Conservation (phyloP, 2,329 filamentous ascomycete genomes). For the Keithomyces neogunnii region DNA sequence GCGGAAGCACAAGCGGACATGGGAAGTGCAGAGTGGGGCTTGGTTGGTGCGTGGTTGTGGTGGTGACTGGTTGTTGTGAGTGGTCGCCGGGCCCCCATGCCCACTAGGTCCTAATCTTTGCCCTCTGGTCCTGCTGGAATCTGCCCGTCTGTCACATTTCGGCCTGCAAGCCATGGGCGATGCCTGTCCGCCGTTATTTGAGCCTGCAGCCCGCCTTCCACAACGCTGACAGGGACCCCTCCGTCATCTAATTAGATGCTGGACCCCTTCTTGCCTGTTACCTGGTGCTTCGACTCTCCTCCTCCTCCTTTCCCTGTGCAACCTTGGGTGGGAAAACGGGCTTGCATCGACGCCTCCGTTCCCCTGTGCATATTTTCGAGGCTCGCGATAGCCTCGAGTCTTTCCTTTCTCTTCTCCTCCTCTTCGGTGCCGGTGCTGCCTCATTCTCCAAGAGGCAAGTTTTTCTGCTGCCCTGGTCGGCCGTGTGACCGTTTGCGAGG, state of each 20-base stretch:
- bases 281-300: not conserved
- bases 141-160: not conserved
- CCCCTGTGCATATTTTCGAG: not conserved
- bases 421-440: not conserved
- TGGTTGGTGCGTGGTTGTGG: no score
- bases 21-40: no score
- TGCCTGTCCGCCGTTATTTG: not conserved
- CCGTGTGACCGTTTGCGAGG: slow-evolving; percentile 2
- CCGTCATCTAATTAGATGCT: not conserved
- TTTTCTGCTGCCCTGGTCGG: not conserved
- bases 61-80: no score
- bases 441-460: not conserved
- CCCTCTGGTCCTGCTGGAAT: no score
- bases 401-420: not conserved
- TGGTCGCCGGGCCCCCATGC: no score
- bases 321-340: slow-evolving; percentile 2
- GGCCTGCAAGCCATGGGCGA: not conserved
- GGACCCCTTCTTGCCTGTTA: slow-evolving; percentile 2
- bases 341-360: not conserved
- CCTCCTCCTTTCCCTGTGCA: slow-evolving; percentile 5
- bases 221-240: not conserved
- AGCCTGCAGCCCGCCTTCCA: not conserved
- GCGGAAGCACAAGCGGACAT: no score
- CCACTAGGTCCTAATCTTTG: no score
- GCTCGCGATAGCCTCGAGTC: slow-evolving; percentile 5